Evolutionary conservation across 2,329 filamentous ascomycete genomes (phyloP).

Genomic region (Exophiala xenobiotica): DNA sequence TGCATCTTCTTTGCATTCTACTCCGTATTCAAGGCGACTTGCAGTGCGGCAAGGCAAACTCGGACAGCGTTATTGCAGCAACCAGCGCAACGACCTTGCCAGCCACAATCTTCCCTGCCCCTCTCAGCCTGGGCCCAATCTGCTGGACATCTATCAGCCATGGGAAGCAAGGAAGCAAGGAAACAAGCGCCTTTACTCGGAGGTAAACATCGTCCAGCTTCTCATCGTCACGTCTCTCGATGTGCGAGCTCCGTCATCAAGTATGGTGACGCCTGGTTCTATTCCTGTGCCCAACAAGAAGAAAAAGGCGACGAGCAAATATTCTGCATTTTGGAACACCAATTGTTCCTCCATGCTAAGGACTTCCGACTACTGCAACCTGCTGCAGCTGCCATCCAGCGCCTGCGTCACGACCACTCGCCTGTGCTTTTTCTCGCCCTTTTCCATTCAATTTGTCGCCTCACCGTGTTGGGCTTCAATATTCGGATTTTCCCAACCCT

Average conservation of each 20-base stretch:
- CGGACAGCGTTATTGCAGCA: background rate
- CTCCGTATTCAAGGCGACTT: too few species aligned
- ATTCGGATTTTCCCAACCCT: slow-evolving; percentile 2
- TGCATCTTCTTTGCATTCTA: background rate
- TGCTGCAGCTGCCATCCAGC: slow-evolving; percentile 9
- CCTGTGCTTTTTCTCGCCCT: slow-evolving; percentile 3
- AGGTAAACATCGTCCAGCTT: too few species aligned
- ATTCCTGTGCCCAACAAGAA: background rate
- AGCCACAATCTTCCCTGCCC: background rate
- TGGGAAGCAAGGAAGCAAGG: too few species aligned
- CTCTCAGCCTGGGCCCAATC: background rate
- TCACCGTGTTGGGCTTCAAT: slow-evolving; percentile 25
- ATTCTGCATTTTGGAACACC: background rate
- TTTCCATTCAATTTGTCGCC: slow-evolving; percentile 21
- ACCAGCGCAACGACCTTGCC: background rate
- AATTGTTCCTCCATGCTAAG: slow-evolving; percentile 2
- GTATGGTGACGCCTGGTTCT: background rate
- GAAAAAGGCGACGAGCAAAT: background rate
- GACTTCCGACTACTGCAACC: slow-evolving; percentile 7
- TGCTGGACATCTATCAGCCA: too few species aligned
- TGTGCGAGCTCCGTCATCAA: background rate
- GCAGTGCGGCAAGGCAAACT: background rate
- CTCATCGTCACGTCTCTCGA: background rate
- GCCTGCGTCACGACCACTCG: slow-evolving; percentile 16
- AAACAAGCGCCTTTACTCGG: too few species aligned